These are phyloP conservation scores for Aspergillus uvarum DNA, from an alignment of 2,329 filamentous ascomycete genomes.

Conservation along the genomic window DNA sequence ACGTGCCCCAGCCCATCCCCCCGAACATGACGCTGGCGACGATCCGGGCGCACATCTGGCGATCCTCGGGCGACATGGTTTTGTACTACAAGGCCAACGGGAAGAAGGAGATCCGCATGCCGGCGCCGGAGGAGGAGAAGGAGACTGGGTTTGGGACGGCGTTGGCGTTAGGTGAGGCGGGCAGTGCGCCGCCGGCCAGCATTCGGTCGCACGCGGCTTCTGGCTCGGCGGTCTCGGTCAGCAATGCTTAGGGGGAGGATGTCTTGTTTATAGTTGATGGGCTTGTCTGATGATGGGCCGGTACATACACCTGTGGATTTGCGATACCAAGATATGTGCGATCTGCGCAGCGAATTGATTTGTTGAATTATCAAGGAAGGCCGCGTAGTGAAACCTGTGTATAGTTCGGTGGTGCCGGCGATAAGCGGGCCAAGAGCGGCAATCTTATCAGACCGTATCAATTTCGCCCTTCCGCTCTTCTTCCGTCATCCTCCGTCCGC, in stretches of 20 bases:
- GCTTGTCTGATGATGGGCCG: not conserved
- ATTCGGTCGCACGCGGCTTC: slow-evolving; percentile 35
- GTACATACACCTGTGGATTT: not conserved
- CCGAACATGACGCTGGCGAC: slow-evolving; percentile 91
- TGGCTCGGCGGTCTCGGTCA: slow-evolving; percentile 26
- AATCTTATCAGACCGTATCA: not conserved
- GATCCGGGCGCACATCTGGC: slow-evolving; percentile 88
- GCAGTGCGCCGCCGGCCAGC: slow-evolving; percentile 26
- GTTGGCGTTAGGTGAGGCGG: slow-evolving; percentile 17
- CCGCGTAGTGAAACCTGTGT: too few species aligned
- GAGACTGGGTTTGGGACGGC: slow-evolving; percentile 13
- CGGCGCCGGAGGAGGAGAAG: slow-evolving; percentile 20
- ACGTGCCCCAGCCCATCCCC: slow-evolving; percentile 51
- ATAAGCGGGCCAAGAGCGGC: not conserved
- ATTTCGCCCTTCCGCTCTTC: not conserved
- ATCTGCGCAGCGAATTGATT: not conserved
- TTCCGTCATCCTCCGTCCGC: not conserved
- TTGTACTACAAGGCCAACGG: slow-evolving; percentile 91
- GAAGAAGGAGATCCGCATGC: slow-evolving; percentile 56
- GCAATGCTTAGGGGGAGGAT: slow-evolving; percentile 14
- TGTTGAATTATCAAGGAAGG: too few species aligned
- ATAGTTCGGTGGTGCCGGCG: too few species aligned
- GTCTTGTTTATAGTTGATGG: slow-evolving; percentile 10
- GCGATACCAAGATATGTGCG: not conserved
- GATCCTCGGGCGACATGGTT: slow-evolving; percentile 87